Conservation (phyloP, 163 green algal species). For the Coccomyxa subellipsoidea region DNA sequence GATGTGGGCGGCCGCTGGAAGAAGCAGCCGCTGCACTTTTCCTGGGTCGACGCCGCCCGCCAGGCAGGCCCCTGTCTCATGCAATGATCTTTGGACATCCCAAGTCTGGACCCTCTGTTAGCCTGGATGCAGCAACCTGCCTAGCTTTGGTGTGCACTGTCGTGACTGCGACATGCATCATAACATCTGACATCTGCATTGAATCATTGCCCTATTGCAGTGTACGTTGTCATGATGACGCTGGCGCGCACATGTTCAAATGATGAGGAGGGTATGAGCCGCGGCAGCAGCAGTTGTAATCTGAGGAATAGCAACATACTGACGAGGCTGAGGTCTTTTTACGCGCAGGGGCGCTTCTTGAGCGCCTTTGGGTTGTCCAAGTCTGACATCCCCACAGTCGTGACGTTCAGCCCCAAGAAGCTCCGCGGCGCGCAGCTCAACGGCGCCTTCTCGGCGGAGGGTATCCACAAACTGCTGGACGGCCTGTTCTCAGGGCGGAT, state of each 20-base stretch:
- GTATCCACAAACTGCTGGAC: slow-evolving; percentile 22
- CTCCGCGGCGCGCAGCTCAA: slow-evolving; percentile 28
- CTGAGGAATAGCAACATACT: too few relatives aligned
- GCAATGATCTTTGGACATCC: too few relatives aligned
- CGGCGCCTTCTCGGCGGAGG: not conserved
- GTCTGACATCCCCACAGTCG: slow-evolving; percentile 33
- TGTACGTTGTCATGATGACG: too few relatives aligned
- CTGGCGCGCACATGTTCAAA: too few relatives aligned
- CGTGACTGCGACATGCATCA: too few relatives aligned
- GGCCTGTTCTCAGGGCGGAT: slow-evolving; percentile 29
- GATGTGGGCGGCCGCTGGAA: not conserved
- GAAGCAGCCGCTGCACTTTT: slow-evolving; percentile 26
- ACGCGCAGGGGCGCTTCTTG: not conserved
- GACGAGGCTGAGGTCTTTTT: not conserved
- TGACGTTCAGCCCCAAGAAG: slow-evolving; percentile 39
- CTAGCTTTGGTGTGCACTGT: too few relatives aligned
- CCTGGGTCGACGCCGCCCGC: slow-evolving; percentile 9
- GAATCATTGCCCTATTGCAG: too few relatives aligned
- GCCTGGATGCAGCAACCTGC: too few relatives aligned
- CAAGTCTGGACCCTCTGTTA: too few relatives aligned
- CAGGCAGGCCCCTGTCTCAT: not conserved
- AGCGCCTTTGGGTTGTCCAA: slow-evolving; percentile 27
- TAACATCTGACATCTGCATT: too few relatives aligned
- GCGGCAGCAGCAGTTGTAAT: too few relatives aligned
- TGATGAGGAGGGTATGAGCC: too few relatives aligned